Percentiles rank a stretch among this genome's conserved stretches.
Conservation (phyloP, 1,139 yeast genomes). For the Kodamaea sp. region DNA sequence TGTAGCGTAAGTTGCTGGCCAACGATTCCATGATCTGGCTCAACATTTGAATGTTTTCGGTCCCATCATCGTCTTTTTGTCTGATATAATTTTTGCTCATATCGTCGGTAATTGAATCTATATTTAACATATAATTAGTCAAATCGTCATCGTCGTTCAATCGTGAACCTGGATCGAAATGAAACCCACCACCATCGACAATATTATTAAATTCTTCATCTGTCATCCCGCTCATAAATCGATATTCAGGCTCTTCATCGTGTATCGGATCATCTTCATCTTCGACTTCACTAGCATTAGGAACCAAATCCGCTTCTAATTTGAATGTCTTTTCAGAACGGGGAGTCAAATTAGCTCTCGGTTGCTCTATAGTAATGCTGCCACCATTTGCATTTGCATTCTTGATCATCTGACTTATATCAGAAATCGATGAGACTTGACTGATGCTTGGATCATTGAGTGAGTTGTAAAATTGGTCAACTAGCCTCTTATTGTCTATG, state of each 20-base stretch:
- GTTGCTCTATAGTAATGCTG: neutral
- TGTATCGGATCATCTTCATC: constrained; percentile 2
- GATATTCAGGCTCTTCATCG: constrained; percentile 3
- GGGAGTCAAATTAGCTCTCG: constrained; percentile 2
- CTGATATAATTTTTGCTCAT: constrained; percentile 7
- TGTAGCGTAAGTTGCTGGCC: constrained; percentile 2
- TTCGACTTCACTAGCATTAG: no score
- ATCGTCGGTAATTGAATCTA: constrained; percentile 30
- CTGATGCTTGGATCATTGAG: constrained; percentile 12
- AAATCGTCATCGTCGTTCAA: constrained; percentile 25
- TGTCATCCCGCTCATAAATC: constrained; percentile 4
- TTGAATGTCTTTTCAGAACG: constrained; percentile 8
- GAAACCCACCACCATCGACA: constrained; percentile 25
- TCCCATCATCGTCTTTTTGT: neutral
- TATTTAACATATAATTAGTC: constrained; percentile 30
- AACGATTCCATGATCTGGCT: constrained; percentile 8
- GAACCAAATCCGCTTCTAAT: constrained; percentile 3
- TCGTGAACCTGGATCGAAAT: constrained; percentile 14
- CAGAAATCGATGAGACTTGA: constrained; percentile 4
- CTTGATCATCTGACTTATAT: neutral
- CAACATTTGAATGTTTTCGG: constrained; percentile 5
- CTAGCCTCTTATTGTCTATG: constrained; percentile 31
- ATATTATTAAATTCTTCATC: constrained; percentile 16
- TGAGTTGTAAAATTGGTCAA: constrained; percentile 39
- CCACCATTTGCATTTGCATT: no score